Evolutionary conservation across 208 protist genomes (phyloP), one percentile per base, ranked within the genome.

Genomic region (Trypanosoma conorhini): DNA sequence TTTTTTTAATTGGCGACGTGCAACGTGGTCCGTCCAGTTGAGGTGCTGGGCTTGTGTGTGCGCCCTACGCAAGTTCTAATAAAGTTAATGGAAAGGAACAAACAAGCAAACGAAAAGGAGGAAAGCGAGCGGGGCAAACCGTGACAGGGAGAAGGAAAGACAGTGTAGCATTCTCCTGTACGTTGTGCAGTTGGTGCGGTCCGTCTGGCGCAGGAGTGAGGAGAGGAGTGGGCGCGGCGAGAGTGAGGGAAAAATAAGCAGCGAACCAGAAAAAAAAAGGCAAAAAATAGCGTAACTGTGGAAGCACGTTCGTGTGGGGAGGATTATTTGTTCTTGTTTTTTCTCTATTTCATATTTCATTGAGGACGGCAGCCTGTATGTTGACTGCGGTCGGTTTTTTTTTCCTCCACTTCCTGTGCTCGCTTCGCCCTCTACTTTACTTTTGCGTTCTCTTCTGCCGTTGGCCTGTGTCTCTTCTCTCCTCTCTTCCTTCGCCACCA

Each of bases 381-480:
- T 40, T 60, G 24, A 3, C 42, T 19, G 15, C 8, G 8, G 51
- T 56, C 51, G 42, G 21, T 60, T 60, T 63, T 51, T 50, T 44
- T 63, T 63, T 19, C 30, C 4, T 58, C 22, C 54, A 8, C 22
- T 5, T 62, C 17, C 30, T 51, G 46, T 52, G n/a, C 28, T 69
- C 22, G 10, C 33, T 42, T n/a, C 54, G 8, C 40, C 42, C 21
- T 55, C 69, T 69, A 2, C 4, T 33, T 54, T 60, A 51, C 12
- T 46, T 48, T 51, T 54, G 40, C 33, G 12, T 70, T 70, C 19
- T 38, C 48, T 40, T 67, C n/a, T 66, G n/a, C n/a, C 24, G 5
- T 35, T 55, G 15, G 56, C 13, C 62, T 58, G n/a, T 62, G 13
- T 61, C 28, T 57, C 48, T 74, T 10, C 24, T 54, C 50, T 56